A percentile compares a stretch with the other conserved stretches of the same genome.
phyloP scores from a whole-genome alignment of 495 filamentous ascomycete genomes.

The Daldinia bambusicola region DNA sequence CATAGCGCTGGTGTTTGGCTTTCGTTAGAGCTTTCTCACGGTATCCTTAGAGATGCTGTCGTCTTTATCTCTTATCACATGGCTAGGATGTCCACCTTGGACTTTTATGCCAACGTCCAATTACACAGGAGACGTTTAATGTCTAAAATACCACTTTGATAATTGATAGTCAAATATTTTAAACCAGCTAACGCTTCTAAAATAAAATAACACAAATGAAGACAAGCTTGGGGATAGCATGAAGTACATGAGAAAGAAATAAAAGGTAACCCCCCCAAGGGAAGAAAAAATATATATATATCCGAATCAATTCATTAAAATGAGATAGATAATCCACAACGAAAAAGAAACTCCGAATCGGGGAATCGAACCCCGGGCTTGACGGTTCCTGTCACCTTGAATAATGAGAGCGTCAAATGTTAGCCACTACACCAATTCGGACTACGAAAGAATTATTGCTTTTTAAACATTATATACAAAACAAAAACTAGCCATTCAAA shows the following conservation, averaged over 20 bases:
- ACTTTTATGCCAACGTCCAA: too few species aligned
- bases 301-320: neutral
- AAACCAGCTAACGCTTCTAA: too few species aligned
- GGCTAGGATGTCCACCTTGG: too few species aligned
- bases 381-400: constrained; percentile 29
- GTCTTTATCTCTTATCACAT: too few species aligned
- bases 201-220: neutral
- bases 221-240: neutral
- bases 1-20: constrained; percentile 51
- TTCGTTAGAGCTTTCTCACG: neutral
- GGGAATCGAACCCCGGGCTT: constrained; percentile 55
- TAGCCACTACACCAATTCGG: constrained; percentile 51
- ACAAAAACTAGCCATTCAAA: too few species aligned
- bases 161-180: too few species aligned
- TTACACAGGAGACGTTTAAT: too few species aligned
- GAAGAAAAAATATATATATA: neutral
- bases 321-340: too few species aligned
- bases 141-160: too few species aligned
- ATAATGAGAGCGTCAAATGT: constrained; percentile 49
- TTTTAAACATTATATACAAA: too few species aligned
- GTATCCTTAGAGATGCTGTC: too few species aligned
- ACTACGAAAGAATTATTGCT: too few species aligned
- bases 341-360: constrained; percentile 49
- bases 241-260: neutral
- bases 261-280: neutral